Evolutionary conservation across 176 grass and related monocot genomes (phyloP), one percentile per base, ranked within the genome.

Genomic region (Aegilops umbellulata): DNA sequence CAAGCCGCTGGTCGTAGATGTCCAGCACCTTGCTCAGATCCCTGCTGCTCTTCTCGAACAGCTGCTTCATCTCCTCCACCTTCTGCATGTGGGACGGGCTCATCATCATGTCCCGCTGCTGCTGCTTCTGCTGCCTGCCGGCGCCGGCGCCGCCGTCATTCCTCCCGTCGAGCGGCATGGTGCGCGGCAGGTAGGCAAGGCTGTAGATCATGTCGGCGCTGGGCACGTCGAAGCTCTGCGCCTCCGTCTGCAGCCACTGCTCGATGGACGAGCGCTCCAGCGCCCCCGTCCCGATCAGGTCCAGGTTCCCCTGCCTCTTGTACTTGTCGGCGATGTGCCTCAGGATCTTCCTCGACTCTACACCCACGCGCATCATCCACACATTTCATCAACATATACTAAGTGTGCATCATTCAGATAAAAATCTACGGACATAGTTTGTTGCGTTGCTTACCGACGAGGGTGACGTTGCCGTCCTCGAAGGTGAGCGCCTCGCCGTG

Each of bases 231-330:
- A 98, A 98, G 90, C 66, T 92, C 61, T 87, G 88, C 83, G 65
- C 88, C 87, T 95, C 95, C 22, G 93, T 98, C 86, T 92, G 89
- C 84, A 98, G 93, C 95, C 95, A 95, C 72, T 95, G 95, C 80
- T 98, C 93, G 63, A 98, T 92, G 64, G 93, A 87, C 0, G 93
- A 88, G 2, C 95, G 76, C 85, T 98, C 93, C 16, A 98, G 86
- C 65, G 91, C 86, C 29, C 93, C 95, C 17, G 63, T 31, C 13
- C 91, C 93, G 44, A 98, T 77, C n/a, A 98, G 91, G 12, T 90
- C 78, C 77, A 46, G 84, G 84, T 90, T 69, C 16, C 91, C 93
- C 55, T 95, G 85, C 9, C 77, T 34, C 36, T 77, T 76, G 86
- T 98, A 98, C 65, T 90, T 88, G 60, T 94, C 86, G 5, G 95